A percentile compares a stretch with the other conserved stretches of the same genome.
Evolutionary conservation across 768 basidiomycete species (phyloP).

Genomic region (Boletus barrowsii): DNA sequence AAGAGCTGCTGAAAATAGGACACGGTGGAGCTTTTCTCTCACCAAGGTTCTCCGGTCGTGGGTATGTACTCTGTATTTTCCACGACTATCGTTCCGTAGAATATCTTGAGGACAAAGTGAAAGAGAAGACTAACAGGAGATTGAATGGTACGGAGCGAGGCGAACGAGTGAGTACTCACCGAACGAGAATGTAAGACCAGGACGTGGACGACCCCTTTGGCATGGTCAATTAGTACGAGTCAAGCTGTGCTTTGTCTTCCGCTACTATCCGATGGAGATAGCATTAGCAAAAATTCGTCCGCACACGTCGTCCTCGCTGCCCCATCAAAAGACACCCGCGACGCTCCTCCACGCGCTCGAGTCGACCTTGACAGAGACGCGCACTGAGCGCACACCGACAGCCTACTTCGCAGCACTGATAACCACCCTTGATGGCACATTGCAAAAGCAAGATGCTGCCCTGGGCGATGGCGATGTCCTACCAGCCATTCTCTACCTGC

Average conservation of each 20-base stretch:
- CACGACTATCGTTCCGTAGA: slow-evolving; percentile 86
- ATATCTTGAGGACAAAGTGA: slow-evolving; percentile 83
- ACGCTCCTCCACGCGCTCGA: slow-evolving; percentile 83
- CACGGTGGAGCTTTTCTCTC: slow-evolving; percentile 18
- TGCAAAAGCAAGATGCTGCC: slow-evolving; percentile 58
- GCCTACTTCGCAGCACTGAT: slow-evolving; percentile 94
- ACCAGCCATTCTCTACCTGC: slow-evolving; percentile 35
- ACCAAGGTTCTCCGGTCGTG: slow-evolving; percentile 73
- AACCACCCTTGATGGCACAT: slow-evolving; percentile 76
- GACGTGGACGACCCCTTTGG: slow-evolving; percentile 42
- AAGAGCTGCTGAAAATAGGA: neutral
- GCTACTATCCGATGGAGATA: slow-evolving; percentile 39
- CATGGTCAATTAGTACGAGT: slow-evolving; percentile 22
- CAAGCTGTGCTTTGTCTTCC: slow-evolving; percentile 2
- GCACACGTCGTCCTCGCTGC: slow-evolving; percentile 74
- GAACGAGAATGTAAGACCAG: slow-evolving; percentile 68
- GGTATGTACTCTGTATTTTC: slow-evolving; percentile 75
- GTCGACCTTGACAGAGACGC: slow-evolving; percentile 68
- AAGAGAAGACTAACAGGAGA: slow-evolving; percentile 53
- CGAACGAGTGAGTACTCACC: slow-evolving; percentile 37
- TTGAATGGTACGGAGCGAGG: slow-evolving; percentile 2
- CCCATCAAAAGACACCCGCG: slow-evolving; percentile 89
- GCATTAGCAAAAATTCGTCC: slow-evolving; percentile 83
- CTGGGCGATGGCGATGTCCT: slow-evolving; percentile 66
- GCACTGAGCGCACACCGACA: slow-evolving; percentile 66